phyloP scores from a whole-genome alignment of 148 eudicot genomes.

The Spergularia marina region DNA sequence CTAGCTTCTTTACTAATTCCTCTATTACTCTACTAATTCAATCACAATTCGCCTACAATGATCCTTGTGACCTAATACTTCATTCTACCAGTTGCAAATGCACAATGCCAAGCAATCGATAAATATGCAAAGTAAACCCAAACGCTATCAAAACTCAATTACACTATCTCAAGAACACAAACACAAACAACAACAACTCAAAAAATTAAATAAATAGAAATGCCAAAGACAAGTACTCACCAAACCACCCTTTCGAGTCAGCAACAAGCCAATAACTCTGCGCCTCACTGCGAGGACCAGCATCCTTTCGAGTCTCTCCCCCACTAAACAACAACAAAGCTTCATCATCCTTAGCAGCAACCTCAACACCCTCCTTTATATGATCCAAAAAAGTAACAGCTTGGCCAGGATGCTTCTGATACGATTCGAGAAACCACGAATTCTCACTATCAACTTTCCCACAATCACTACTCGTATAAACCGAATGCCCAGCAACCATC shows the following conservation, averaged over 20 bases:
- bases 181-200: constrained; percentile 6
- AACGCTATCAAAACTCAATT: neutral
- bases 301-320: constrained; percentile 95
- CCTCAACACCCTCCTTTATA: constrained; percentile 71
- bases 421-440: constrained; percentile 87
- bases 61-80: neutral
- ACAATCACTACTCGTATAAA: constrained; percentile 85
- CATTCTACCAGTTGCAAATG: neutral
- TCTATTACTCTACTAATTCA: neutral
- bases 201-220: neutral
- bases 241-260: constrained; percentile 90
- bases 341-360: constrained; percentile 58
- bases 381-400: constrained; percentile 85
- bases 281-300: constrained; percentile 96
- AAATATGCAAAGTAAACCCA: neutral
- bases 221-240: constrained; percentile 38
- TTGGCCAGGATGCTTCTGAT: constrained; percentile 94
- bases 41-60: neutral
- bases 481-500: constrained; percentile 99
- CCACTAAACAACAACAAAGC: constrained; percentile 93
- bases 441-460: constrained; percentile 80
- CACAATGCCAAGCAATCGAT: neutral
- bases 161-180: neutral
- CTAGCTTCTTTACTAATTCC: neutral
- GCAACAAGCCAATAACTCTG: constrained; percentile 99